A percentile compares a stretch with the other conserved stretches of the same genome.
Evolutionary conservation across 768 basidiomycete genomes (phyloP).

Genomic region (Peribolospora baueri): DNA sequence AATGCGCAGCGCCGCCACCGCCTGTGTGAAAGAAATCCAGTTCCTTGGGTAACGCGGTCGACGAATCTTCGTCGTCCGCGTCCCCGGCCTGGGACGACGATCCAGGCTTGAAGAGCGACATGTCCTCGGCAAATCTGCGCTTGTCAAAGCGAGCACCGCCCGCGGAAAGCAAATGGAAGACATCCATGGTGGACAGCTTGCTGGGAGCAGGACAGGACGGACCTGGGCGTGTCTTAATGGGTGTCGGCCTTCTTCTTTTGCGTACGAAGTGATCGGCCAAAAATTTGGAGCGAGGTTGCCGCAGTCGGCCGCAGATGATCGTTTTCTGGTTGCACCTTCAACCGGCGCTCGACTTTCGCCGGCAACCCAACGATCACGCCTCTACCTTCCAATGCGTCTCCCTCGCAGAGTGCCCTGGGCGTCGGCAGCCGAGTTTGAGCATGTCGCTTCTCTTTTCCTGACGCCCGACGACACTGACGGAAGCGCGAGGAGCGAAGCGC

Average conservation of each 20-base stretch:
- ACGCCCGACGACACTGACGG: slow-evolving; percentile 30
- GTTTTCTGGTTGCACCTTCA: too few relatives aligned
- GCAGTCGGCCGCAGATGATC: too few relatives aligned
- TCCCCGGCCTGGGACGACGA: neutral
- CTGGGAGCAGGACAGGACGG: too few relatives aligned
- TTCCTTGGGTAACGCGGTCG: slow-evolving; percentile 37
- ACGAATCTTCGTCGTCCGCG: neutral
- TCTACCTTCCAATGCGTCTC: slow-evolving; percentile 1
- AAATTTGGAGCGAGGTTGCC: too few relatives aligned
- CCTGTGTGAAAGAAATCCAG: slow-evolving; percentile 80
- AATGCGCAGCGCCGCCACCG: slow-evolving; percentile 26
- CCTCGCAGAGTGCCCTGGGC: slow-evolving; percentile 66
- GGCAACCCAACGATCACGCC: neutral
- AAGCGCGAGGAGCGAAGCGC: neutral
- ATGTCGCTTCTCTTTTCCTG: slow-evolving; percentile 41
- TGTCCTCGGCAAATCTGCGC: slow-evolving; percentile 40
- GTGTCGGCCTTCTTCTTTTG: too few relatives aligned
- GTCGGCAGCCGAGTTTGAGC: slow-evolving; percentile 40
- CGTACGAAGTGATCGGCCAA: too few relatives aligned
- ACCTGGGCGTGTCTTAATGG: too few relatives aligned
- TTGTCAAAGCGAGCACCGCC: slow-evolving; percentile 69
- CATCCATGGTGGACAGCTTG: slow-evolving; percentile 33
- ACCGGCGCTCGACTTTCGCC: neutral
- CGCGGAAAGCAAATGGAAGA: slow-evolving; percentile 68
- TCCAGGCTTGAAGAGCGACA: slow-evolving; percentile 40